A percentile compares a stretch with the other conserved stretches of the same genome.
Conservation (phyloP, 148 eudicot species). For the Agrostemma githago region DNA sequence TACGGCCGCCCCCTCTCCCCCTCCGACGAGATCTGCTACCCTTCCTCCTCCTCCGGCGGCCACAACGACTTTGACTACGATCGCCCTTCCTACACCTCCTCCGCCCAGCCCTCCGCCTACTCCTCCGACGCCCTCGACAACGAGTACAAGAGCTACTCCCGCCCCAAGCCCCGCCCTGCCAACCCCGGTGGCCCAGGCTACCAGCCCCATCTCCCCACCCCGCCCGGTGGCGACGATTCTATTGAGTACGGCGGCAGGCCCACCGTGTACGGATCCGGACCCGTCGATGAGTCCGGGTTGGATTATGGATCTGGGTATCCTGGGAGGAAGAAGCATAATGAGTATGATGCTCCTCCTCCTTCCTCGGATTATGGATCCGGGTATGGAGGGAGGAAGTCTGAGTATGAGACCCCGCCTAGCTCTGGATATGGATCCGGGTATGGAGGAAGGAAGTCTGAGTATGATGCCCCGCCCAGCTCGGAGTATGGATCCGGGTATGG, state of each 20-base stretch:
- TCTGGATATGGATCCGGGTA: too few species aligned
- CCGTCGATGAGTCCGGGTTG: slow-evolving; percentile 17
- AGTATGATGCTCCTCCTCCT: too few species aligned
- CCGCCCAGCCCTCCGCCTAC: slow-evolving; percentile 69
- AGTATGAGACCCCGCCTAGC: too few species aligned
- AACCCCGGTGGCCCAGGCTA: slow-evolving; percentile 18
- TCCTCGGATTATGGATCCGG: too few species aligned
- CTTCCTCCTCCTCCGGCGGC: slow-evolving; percentile 38
- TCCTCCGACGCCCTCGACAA: slow-evolving; percentile 54
- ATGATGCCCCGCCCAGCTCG: slow-evolving; percentile 11
- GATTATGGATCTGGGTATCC: slow-evolving; percentile 17
- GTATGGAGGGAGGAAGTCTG: too few species aligned
- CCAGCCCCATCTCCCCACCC: slow-evolving; percentile 22
- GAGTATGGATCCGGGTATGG: slow-evolving; percentile 31
- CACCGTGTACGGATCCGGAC: slow-evolving; percentile 21
- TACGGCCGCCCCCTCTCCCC: slow-evolving; percentile 83
- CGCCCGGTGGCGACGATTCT: neutral
- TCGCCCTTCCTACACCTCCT: slow-evolving; percentile 60
- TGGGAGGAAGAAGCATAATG: slow-evolving; percentile 12
- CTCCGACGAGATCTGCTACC: slow-evolving; percentile 71
- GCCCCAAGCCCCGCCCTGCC: slow-evolving; percentile 40
- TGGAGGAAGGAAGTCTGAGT: neutral
- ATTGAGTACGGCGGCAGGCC: slow-evolving; percentile 25
- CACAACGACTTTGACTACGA: slow-evolving; percentile 46
- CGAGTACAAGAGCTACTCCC: slow-evolving; percentile 75